A percentile compares a stretch with the other conserved stretches of the same genome.
Conservation (phyloP, 2,329 filamentous ascomycete genomes). For the Echinosphaeria canescens region DNA sequence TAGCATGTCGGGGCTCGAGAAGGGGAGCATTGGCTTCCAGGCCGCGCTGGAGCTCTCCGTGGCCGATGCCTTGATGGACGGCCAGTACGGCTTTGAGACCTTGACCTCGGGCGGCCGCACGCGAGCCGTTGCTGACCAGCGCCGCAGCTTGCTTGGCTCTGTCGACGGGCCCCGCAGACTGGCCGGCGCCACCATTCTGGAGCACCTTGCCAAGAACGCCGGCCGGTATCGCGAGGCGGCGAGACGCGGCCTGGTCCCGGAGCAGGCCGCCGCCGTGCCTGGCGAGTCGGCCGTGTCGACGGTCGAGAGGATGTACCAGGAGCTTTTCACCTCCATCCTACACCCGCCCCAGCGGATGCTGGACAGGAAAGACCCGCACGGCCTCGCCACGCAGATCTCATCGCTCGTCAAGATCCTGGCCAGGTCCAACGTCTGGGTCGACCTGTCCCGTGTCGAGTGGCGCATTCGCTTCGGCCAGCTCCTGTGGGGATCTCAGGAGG, state of each 20-base stretch:
- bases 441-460: slow-evolving; percentile 57
- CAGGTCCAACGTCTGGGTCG: slow-evolving; percentile 46
- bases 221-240: slow-evolving; percentile 28
- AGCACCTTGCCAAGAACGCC: slow-evolving; percentile 33
- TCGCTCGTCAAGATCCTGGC: slow-evolving; percentile 43
- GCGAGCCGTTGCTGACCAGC: slow-evolving; percentile 30
- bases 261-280: no score
- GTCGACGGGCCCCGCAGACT: slow-evolving; percentile 31
- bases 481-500: slow-evolving; percentile 35
- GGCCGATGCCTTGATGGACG: slow-evolving; percentile 40
- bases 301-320: slow-evolving; percentile 41
- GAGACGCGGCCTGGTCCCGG: slow-evolving; percentile 24
- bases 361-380: slow-evolving; percentile 34
- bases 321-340: slow-evolving; percentile 37
- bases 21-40: slow-evolving; percentile 47
- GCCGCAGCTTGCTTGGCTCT: slow-evolving; percentile 30
- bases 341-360: slow-evolving; percentile 31
- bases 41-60: slow-evolving; percentile 44
- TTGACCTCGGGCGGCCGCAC: slow-evolving; percentile 24
- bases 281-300: no score
- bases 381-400: slow-evolving; percentile 48
- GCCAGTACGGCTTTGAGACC: slow-evolving; percentile 36
- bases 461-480: slow-evolving; percentile 51
- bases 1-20: slow-evolving; percentile 48
- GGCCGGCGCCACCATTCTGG: slow-evolving; percentile 33